A percentile compares a stretch with the other conserved stretches of the same genome.
These are phyloP conservation scores for Didymella segeticola DNA, from an alignment of 2,329 filamentous ascomycete genomes.

Conservation along the genomic window DNA sequence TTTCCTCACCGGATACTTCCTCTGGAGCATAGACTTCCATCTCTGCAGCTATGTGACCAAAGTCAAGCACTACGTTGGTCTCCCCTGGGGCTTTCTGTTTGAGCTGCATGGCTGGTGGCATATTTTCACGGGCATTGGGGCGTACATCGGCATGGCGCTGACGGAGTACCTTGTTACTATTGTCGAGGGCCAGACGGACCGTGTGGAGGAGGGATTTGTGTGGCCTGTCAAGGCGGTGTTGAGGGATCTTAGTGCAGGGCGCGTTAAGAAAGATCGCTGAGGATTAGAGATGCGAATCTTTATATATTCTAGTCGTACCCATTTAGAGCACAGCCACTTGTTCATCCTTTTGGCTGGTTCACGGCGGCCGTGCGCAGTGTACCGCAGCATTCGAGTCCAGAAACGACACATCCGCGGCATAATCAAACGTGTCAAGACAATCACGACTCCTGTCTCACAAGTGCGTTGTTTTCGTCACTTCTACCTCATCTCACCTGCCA, in stretches of 20 bases:
- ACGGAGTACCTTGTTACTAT: conserved; percentile 47
- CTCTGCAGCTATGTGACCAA: conserved; percentile 58
- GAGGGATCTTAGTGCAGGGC: conserved; percentile 35
- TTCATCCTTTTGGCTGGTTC: not conserved
- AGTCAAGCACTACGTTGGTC: conserved; percentile 55
- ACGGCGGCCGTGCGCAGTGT: no score
- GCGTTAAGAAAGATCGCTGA: conserved; percentile 4
- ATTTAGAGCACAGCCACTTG: conserved; percentile 1
- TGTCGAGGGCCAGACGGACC: conserved; percentile 33
- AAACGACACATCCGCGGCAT: not conserved
- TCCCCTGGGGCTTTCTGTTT: conserved; percentile 63
- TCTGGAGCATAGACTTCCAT: conserved; percentile 66
- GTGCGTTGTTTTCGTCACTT: not conserved
- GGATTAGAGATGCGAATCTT: not conserved
- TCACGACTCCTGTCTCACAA: not conserved
- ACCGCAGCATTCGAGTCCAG: not conserved
- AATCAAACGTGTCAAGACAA: not conserved
- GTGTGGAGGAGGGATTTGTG: conserved; percentile 44
- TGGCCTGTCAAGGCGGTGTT: conserved; percentile 45
- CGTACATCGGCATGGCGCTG: conserved; percentile 51
- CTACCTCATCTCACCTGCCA: conserved; percentile 5
- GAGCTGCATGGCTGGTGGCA: conserved; percentile 72
- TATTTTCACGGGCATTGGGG: conserved; percentile 63
- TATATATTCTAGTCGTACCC: not conserved
- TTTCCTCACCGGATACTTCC: conserved; percentile 57